Conservation (phyloP, 495 filamentous ascomycete genomes). For the Entonaema liquescens region DNA sequence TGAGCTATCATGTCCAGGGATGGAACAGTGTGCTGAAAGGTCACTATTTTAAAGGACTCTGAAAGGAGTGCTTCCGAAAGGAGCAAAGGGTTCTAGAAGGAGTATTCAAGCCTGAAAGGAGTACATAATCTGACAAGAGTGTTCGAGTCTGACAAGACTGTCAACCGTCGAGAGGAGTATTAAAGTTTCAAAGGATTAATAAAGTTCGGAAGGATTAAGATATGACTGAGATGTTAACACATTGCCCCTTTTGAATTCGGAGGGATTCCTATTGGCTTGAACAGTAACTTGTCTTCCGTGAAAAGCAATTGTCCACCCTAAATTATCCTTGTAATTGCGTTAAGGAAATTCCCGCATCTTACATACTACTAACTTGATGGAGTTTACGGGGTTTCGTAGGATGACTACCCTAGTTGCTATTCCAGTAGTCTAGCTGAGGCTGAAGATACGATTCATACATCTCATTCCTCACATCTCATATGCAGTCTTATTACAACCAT, state of each 20-base stretch:
- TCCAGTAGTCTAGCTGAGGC: background rate
- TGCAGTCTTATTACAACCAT: too few species aligned
- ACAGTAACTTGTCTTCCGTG: background rate
- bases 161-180: background rate
- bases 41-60: background rate
- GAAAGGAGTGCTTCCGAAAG: background rate
- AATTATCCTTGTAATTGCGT: background rate
- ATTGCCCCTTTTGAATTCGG: background rate
- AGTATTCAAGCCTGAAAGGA: background rate
- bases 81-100: background rate
- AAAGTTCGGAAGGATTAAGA: background rate
- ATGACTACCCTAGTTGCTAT: background rate
- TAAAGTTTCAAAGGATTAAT: conserved; percentile 1
- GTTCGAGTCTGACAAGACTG: background rate
- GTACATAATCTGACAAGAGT: background rate
- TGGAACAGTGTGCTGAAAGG: background rate
- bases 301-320: background rate
- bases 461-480: too few species aligned
- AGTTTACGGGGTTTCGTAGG: conserved; percentile 1
- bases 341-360: background rate
- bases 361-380: background rate
- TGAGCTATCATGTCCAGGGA: background rate
- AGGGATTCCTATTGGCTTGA: background rate
- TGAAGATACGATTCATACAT: background rate
- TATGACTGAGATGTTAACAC: background rate